Evolutionary conservation across 139 green algal genomes (phyloP).

Genomic region (Haematococcus lacustris): DNA sequence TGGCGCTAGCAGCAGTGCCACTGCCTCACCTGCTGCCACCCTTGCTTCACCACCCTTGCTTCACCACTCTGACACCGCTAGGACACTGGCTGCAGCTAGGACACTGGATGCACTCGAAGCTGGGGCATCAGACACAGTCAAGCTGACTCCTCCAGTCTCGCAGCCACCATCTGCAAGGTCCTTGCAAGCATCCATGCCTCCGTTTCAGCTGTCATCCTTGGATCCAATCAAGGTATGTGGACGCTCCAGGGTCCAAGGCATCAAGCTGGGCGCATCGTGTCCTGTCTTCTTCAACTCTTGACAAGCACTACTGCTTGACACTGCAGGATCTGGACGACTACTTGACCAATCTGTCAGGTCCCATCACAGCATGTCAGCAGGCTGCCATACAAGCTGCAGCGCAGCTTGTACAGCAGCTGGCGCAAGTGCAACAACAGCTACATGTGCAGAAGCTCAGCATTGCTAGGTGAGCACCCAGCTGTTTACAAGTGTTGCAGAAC

Average conservation of each 20-base stretch:
- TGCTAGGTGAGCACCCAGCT: neutral
- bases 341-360: neutral
- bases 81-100: too few relatives aligned
- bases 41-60: neutral
- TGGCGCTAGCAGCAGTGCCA: neutral
- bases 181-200: neutral
- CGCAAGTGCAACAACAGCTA: neutral
- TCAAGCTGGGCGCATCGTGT: neutral
- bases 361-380: constrained; percentile 1
- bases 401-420: constrained; percentile 2
- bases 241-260: neutral
- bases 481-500: neutral
- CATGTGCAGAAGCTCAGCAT: neutral
- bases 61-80: neutral
- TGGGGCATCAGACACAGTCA: too few relatives aligned
- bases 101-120: too few relatives aligned
- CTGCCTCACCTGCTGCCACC: neutral
- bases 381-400: constrained; percentile 1
- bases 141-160: too few relatives aligned
- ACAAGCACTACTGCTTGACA: too few relatives aligned
- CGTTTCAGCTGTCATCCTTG: neutral
- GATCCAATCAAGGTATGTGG: neutral
- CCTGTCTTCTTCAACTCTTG: neutral
- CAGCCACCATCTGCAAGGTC: too few relatives aligned
- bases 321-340: constrained; percentile 1